These are phyloP conservation scores for Chromera velia DNA, from an alignment of 73 alveolate species.

Conservation along the genomic window DNA sequence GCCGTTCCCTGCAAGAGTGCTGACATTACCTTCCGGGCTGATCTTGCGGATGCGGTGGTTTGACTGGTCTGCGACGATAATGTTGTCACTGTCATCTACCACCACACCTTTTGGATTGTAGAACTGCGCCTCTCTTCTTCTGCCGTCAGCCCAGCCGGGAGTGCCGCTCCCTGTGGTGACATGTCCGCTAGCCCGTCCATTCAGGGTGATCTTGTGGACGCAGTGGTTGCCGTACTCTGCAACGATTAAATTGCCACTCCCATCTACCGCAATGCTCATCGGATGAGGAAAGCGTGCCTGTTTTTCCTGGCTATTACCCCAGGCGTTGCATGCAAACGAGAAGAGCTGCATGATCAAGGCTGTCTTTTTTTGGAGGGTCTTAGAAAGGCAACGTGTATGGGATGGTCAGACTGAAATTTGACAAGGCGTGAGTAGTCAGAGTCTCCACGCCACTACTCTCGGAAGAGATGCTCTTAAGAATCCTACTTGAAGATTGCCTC, in stretches of 20 bases:
- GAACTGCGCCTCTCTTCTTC: not conserved
- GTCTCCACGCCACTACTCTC: no score
- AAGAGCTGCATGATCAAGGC: no score
- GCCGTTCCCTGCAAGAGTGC: slow-evolving; percentile 5
- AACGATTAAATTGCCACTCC: not conserved
- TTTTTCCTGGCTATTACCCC: no score
- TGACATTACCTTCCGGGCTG: no score
- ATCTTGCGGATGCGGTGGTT: slow-evolving; percentile 7
- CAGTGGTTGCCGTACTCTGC: slow-evolving; percentile 7
- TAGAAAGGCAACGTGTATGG: no score
- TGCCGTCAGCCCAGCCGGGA: slow-evolving; percentile 2
- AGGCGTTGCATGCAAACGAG: no score
- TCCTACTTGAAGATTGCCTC: no score
- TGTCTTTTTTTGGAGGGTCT: no score
- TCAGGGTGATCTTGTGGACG: not conserved
- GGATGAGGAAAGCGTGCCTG: slow-evolving; percentile 7
- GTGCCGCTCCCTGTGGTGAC: not conserved
- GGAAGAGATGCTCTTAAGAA: no score
- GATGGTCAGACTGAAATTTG: no score
- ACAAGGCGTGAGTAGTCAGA: no score
- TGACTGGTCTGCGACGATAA: slow-evolving; percentile 1
- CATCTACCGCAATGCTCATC: not conserved
- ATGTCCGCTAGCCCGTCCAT: not conserved
- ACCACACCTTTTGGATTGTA: slow-evolving; percentile 7
- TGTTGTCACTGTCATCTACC: not conserved